Conservation (phyloP, 257 asterid genomes). For the Forsythia viridissima region DNA sequence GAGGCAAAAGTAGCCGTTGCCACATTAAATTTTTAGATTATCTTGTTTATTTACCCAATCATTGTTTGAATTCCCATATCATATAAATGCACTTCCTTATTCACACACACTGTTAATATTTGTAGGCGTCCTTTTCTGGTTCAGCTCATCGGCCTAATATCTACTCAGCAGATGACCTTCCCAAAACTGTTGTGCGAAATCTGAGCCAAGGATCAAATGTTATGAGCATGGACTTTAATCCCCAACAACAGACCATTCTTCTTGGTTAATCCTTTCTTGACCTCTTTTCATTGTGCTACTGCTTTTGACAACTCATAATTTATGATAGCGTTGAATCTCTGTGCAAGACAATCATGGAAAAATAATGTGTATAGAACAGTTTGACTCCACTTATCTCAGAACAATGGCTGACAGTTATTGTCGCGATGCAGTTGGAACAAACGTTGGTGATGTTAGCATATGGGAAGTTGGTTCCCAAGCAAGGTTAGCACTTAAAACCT, state of each 20-base stretch:
- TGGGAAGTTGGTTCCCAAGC: slow-evolving; percentile 98
- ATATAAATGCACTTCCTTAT: slow-evolving; percentile 12
- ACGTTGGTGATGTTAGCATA: slow-evolving; percentile 95
- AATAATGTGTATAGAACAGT: no score
- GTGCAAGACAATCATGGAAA: slow-evolving; percentile 2
- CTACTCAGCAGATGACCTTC: slow-evolving; percentile 92
- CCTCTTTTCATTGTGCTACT: slow-evolving; percentile 3
- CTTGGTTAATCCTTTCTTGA: slow-evolving; percentile 53
- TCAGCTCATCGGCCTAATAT: slow-evolving; percentile 70
- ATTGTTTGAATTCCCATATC: slow-evolving; percentile 6
- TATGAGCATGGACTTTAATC: slow-evolving; percentile 99
- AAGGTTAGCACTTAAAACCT: slow-evolving; percentile 74
- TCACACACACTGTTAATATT: slow-evolving; percentile 19
- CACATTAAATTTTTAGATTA: not conserved
- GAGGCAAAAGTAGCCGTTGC: not conserved
- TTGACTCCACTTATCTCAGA: no score
- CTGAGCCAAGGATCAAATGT: slow-evolving; percentile 94
- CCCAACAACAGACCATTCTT: slow-evolving; percentile 93
- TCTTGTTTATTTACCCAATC: not conserved
- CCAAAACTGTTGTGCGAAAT: slow-evolving; percentile 78
- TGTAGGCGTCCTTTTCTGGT: slow-evolving; percentile 85
- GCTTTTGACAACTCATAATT: not conserved
- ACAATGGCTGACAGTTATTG: not conserved
- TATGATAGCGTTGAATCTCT: not conserved
- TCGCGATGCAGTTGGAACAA: slow-evolving; percentile 79